Percentiles rank a stretch among this genome's conserved stretches.
Evolutionary conservation across 768 basidiomycete species (phyloP).

Genomic region (Lentinula boryana): DNA sequence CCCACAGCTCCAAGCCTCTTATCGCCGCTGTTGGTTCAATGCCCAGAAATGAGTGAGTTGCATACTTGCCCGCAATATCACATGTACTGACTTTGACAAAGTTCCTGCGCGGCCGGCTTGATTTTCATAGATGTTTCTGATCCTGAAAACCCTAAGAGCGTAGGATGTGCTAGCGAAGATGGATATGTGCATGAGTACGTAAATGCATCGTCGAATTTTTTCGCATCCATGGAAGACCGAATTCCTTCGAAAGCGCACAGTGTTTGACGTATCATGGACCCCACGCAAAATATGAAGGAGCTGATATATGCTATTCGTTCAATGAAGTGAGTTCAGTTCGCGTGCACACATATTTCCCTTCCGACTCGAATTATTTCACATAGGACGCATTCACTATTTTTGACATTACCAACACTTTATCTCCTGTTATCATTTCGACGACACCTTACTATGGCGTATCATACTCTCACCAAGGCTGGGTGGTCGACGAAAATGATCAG

Average conservation of each 20-base stretch:
- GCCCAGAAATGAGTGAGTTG: constrained; percentile 13
- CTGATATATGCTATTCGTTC: constrained; percentile 24
- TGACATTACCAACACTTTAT: constrained; percentile 18
- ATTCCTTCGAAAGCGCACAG: constrained; percentile 14
- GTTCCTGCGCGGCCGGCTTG: constrained; percentile 16
- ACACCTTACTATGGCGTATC: constrained; percentile 23
- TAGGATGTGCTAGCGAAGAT: constrained; percentile 18
- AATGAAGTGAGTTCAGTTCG: constrained; percentile 19
- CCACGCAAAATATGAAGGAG: constrained; percentile 20
- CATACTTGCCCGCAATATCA: background rate
- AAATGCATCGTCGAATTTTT: background rate
- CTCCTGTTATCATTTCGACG: constrained; percentile 19
- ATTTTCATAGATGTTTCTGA: constrained; percentile 24
- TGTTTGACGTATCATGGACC: constrained; percentile 24
- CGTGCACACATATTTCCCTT: too few relatives aligned
- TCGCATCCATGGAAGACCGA: background rate
- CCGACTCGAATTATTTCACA: background rate
- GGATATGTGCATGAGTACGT: constrained; percentile 24
- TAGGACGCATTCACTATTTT: constrained; percentile 17
- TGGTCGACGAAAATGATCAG: constrained; percentile 21
- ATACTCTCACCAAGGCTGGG: constrained; percentile 28
- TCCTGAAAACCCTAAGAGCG: constrained; percentile 17
- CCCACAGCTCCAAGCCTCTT: constrained; percentile 14
- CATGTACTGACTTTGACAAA: too few relatives aligned
- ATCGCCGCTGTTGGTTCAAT: constrained; percentile 20